Base-by-base conservation (phyloP, 441 rosid species). In the Croton setiger region DNA sequence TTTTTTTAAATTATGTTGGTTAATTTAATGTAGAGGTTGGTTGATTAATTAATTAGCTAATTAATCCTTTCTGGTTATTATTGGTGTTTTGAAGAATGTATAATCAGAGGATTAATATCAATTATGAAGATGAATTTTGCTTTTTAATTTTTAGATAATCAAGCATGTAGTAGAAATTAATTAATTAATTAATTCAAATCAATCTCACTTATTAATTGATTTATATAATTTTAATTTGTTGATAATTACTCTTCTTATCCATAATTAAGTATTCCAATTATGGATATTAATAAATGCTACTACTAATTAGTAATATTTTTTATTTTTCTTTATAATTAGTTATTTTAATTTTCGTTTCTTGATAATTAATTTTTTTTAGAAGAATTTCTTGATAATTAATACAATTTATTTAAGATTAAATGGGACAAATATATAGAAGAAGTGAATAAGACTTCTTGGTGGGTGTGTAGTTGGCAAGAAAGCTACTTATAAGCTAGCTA, bases 381-480 rank as follows among this genome's bases (percentile, higher is more conserved):
- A 27, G 31, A 27, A 27, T 27, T 27, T 27, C 31, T 27, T 39
- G 17, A 11, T 45, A 18, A 52, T 52, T 18, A 52, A 52, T 27
- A 27, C 18, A 52, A 52, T 52, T 2, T 52, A 52, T 49, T 7
- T 14, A 7, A n/a, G 21, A 9, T n/a, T 17, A 21, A 21, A 51
- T 6, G 12, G 55, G 17, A 51, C 20, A 49, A 49, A 49, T 8
- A n/a, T 49, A 21, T 10, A 51, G 55, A 7, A 5, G 21, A 54
- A 48, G 41, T 37, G 63, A 12, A 41, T 58, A 36, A 62, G 55
- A 72, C 48, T 68, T 27, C 20, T 52, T 21, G 69, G 68, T 21
- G 52, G 54, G 49, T 78, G 48, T 78, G 48, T 73, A 54, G 83
- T 75, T 72, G 85, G 74, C 64, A 58, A 43, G 80, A 82, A 75